phyloP scores from a whole-genome alignment of 2,329 filamentous ascomycete species.

The Calonectria hawksworthii region DNA sequence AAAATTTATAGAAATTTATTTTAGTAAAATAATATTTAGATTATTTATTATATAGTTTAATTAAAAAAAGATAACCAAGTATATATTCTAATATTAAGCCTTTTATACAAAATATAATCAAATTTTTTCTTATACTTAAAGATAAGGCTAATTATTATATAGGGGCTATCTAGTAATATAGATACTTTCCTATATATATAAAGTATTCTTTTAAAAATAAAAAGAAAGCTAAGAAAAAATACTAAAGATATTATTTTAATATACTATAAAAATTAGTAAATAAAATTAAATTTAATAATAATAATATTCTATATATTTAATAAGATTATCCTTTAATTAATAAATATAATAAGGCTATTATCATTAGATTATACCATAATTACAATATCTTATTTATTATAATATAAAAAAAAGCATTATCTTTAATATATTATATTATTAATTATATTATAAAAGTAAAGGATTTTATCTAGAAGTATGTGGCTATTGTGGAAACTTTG shows the following conservation, averaged over 20 bases:
- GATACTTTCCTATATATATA: not conserved
- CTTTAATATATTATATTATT: slow-evolving; percentile 12
- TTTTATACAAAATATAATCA: not conserved
- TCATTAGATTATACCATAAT: slow-evolving; percentile 1
- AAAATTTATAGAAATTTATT: not conserved
- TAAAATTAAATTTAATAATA: not conserved
- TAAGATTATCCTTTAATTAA: slow-evolving; percentile 1
- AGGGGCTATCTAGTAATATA: not conserved
- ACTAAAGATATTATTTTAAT: not conserved
- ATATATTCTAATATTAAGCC: not conserved
- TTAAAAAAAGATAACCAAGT: not conserved
- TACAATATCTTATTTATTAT: slow-evolving; percentile 22
- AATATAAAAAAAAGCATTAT: slow-evolving; percentile 15
- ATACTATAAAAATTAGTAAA: slow-evolving; percentile 2
- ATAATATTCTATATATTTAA: not conserved
- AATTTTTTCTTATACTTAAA: slow-evolving; percentile 7
- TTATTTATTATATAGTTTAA: too few relatives aligned
- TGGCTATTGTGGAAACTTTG: too few relatives aligned
- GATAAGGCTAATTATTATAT: slow-evolving; percentile 17
- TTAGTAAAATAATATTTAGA: not conserved
- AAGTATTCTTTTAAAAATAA: slow-evolving; percentile 16
- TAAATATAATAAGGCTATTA: not conserved
- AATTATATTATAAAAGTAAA: too few relatives aligned
- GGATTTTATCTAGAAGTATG: too few relatives aligned
- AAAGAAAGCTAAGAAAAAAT: not conserved